Evolutionary conservation across 2,329 filamentous ascomycete genomes (phyloP).

Genomic region (Claviceps purpurea): DNA sequence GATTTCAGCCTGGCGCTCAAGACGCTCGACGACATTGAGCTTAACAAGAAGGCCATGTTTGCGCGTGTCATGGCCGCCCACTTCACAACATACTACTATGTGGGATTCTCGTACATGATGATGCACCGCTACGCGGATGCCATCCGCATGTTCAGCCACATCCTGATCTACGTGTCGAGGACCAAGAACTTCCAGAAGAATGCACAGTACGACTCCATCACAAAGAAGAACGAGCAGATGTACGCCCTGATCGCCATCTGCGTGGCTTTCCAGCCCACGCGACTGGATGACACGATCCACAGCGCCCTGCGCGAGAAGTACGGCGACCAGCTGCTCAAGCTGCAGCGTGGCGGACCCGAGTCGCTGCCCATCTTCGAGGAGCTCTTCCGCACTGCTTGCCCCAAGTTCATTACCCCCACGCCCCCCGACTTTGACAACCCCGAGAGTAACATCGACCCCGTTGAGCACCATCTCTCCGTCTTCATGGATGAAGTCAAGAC

Average conservation of each 20-base stretch:
- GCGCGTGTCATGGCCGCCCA: constrained; percentile 98
- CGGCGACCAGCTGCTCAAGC: constrained; percentile 90
- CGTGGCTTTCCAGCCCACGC: constrained; percentile 92
- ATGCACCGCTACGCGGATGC: constrained; percentile 98
- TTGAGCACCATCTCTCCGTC: constrained; percentile 92
- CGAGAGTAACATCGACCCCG: constrained; percentile 85
- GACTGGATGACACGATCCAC: constrained; percentile 98
- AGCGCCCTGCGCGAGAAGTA: constrained; percentile 97
- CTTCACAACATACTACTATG: constrained; percentile 99
- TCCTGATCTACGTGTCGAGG: constrained; percentile 93
- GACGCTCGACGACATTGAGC: constrained; percentile 97
- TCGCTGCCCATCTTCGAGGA: constrained; percentile 95
- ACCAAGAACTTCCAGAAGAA: constrained; percentile 99
- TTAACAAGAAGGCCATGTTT: constrained; percentile 99
- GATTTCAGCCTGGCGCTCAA: constrained; percentile 98
- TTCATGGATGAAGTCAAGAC: constrained; percentile 99
- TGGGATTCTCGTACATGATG: constrained; percentile 99
- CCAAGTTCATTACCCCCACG: constrained; percentile 97
- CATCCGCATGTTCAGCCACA: constrained; percentile 99
- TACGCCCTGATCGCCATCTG: constrained; percentile 98
- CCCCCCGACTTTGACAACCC: constrained; percentile 97
- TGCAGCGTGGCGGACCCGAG: constrained; percentile 92
- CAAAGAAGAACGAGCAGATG: constrained; percentile 99
- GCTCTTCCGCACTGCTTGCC: constrained; percentile 93
- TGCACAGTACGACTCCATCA: constrained; percentile 93